Percentiles rank a stretch among this genome's conserved stretches.
Evolutionary conservation across 768 basidiomycete genomes (phyloP).

Genomic region (Hypsizygus marmoreus): DNA sequence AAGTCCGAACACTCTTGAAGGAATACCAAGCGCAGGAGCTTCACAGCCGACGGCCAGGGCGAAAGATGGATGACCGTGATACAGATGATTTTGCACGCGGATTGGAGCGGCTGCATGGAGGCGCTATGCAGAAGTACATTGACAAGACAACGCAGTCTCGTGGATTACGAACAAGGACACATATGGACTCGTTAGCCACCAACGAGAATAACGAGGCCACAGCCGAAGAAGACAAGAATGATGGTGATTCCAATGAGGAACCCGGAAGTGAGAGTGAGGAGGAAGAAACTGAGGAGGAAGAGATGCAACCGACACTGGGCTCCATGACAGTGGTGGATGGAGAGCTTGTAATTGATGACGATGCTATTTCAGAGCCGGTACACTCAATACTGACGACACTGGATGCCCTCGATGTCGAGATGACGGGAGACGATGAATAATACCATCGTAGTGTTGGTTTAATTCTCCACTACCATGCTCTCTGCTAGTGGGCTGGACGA

Average conservation of each 20-base stretch:
- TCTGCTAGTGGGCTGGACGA: too few relatives aligned
- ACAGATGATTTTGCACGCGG: conserved; percentile 19
- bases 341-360: not conserved
- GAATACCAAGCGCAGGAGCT: conserved; percentile 19
- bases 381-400: not conserved
- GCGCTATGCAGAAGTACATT: conserved; percentile 11
- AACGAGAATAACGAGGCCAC: not conserved
- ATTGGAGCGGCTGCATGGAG: conserved; percentile 11
- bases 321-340: not conserved
- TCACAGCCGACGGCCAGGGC: conserved; percentile 20
- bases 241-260: not conserved
- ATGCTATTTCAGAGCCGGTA: not conserved
- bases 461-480: not conserved
- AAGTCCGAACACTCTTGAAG: conserved; percentile 18
- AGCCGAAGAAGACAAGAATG: not conserved
- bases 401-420: too few relatives aligned
- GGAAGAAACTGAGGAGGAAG: not conserved
- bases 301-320: not conserved
- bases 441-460: not conserved
- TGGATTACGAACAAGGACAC: not conserved
- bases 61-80: conserved; percentile 13
- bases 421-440: not conserved
- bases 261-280: not conserved
- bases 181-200: not conserved
- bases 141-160: conserved; percentile 1